phyloP scores from a whole-genome alignment of 108 stramenopile species.

The Pinguiococcus pyrenoidosus region DNA sequence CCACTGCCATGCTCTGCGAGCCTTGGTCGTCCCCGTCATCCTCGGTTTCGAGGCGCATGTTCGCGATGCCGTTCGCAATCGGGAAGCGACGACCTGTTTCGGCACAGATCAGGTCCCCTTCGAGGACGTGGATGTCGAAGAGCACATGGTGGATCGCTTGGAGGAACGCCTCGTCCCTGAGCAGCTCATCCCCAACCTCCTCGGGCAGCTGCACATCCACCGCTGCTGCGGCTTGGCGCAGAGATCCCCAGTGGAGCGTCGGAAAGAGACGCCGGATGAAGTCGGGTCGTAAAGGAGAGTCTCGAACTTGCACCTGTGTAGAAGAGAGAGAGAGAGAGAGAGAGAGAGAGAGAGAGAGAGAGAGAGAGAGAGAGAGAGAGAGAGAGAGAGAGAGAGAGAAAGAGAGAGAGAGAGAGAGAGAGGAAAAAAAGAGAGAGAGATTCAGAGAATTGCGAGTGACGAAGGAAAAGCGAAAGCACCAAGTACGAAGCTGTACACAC shows the following conservation, averaged over 20 bases:
- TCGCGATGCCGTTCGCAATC: slow-evolving; percentile 70
- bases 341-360: neutral
- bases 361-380: neutral
- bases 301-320: neutral
- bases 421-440: neutral
- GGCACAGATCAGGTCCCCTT: slow-evolving; percentile 73
- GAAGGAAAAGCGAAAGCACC: slow-evolving; percentile 1
- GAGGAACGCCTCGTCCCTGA: slow-evolving; percentile 58
- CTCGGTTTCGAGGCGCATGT: slow-evolving; percentile 71
- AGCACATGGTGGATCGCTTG: slow-evolving; percentile 72
- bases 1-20: too few species aligned
- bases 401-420: neutral
- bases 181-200: slow-evolving; percentile 51
- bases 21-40: too few species aligned
- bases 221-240: slow-evolving; percentile 41
- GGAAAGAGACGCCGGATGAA: neutral
- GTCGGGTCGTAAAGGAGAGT: neutral
- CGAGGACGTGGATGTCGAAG: slow-evolving; percentile 83
- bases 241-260: neutral
- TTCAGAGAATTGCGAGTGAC: neutral
- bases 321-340: neutral
- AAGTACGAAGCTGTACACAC: slow-evolving; percentile 50
- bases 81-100: slow-evolving; percentile 78
- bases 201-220: slow-evolving; percentile 62
- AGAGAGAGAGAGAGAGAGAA: neutral